Evolutionary conservation across 305 asterid genomes (phyloP).

Genomic region (Euphrasia arctica): DNA sequence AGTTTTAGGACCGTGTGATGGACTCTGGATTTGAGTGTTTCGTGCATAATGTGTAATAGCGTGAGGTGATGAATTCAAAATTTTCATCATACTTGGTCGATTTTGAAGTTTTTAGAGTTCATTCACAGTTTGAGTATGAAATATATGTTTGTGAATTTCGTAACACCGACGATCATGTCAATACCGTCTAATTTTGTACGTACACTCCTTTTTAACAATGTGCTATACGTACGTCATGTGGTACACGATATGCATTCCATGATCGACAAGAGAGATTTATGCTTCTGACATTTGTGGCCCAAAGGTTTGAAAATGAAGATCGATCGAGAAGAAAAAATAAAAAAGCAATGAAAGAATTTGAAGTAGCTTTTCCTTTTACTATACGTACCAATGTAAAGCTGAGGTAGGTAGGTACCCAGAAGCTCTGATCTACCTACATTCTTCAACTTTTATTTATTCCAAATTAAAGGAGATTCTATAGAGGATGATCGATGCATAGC

Average conservation of each 20-base stretch:
- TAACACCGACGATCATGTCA: too few relatives aligned
- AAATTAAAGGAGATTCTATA: constrained; percentile 77
- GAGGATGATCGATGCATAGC: constrained; percentile 61
- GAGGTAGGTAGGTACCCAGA: constrained; percentile 34
- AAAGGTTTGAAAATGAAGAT: constrained; percentile 42
- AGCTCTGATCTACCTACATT: constrained; percentile 30
- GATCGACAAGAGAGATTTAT: constrained; percentile 4
- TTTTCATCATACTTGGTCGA: too few relatives aligned
- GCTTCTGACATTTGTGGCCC: constrained; percentile 42
- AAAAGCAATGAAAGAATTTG: constrained; percentile 21
- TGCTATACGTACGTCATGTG: background rate
- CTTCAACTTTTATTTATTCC: constrained; percentile 63
- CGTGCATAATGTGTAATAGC: too few relatives aligned
- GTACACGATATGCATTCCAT: background rate
- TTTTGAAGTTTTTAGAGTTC: too few relatives aligned
- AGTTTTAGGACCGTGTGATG: too few relatives aligned
- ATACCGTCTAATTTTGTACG: too few relatives aligned
- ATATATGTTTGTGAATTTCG: too few relatives aligned
- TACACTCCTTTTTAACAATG: too few relatives aligned
- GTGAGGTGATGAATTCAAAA: too few relatives aligned
- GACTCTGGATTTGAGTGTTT: too few relatives aligned
- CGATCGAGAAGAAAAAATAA: constrained; percentile 9
- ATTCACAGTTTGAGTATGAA: too few relatives aligned
- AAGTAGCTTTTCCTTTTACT: constrained; percentile 37
- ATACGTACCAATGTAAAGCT: constrained; percentile 24